Conservation (phyloP, 2,329 filamentous ascomycete species). For the Apiospora rasikravindrae region DNA sequence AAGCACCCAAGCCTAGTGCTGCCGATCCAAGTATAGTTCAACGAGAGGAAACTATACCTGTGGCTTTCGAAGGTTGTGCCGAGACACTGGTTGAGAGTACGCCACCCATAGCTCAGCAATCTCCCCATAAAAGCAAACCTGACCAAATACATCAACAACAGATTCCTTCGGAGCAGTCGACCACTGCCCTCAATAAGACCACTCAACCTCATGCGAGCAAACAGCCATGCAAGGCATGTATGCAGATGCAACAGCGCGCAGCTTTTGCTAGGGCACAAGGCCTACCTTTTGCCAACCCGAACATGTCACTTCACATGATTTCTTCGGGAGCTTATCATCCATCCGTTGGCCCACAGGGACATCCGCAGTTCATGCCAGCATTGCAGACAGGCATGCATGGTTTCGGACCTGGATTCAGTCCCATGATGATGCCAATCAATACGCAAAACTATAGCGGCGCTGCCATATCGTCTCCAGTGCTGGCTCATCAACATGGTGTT, state of each 20-base stretch:
- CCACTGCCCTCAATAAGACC: conserved; percentile 11
- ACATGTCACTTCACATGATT: conserved; percentile 24
- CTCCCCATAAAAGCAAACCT: background rate
- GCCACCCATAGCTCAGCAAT: background rate
- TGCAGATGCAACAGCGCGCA: conserved; percentile 37
- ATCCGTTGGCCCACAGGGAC: conserved; percentile 31
- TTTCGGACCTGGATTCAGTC: conserved; percentile 30
- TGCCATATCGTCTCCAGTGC: conserved; percentile 21
- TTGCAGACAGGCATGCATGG: conserved; percentile 28
- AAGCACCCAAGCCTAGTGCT: background rate
- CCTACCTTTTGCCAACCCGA: conserved; percentile 32
- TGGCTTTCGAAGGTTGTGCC: background rate
- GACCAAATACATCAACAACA: background rate
- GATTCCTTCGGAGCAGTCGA: background rate
- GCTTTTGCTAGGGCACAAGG: conserved; percentile 34
- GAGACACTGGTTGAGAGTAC: background rate
- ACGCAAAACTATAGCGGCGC: conserved; percentile 28
- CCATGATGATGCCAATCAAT: conserved; percentile 36
- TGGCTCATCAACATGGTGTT: background rate
- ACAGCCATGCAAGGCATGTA: conserved; percentile 37
- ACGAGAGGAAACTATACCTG: background rate
- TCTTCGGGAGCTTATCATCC: conserved; percentile 19
- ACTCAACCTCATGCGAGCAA: conserved; percentile 28
- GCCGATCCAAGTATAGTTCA: background rate
- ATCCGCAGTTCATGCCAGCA: conserved; percentile 36